A percentile compares a stretch with the other conserved stretches of the same genome.
These are phyloP conservation scores for Backusella mclennaniae DNA, from an alignment of 192 early-diverging fungal genomes.

Conservation along the genomic window DNA sequence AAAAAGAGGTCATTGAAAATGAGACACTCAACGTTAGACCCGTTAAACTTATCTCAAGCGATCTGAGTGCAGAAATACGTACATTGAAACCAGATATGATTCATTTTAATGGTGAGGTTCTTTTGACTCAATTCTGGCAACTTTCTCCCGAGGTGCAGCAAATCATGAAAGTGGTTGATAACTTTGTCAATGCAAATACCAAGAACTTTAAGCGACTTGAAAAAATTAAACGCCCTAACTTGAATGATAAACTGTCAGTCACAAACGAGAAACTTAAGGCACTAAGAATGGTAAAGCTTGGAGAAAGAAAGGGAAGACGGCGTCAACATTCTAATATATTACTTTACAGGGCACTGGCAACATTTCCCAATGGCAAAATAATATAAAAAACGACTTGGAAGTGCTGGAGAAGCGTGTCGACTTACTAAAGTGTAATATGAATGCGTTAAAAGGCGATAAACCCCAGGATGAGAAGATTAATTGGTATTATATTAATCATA, in stretches of 20 bases:
- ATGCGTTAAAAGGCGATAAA: background rate
- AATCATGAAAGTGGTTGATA: background rate
- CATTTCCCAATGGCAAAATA: background rate
- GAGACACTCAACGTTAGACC: background rate
- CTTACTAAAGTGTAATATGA: background rate
- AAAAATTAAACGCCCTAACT: background rate
- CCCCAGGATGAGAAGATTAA: background rate
- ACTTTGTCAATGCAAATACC: background rate
- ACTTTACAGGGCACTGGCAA: background rate
- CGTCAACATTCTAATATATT: background rate
- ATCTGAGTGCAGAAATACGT: background rate
- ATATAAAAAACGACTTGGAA: background rate
- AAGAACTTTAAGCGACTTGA: background rate
- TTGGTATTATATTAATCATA: background rate
- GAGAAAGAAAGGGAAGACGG: background rate
- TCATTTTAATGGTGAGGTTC: background rate
- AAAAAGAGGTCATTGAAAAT: background rate
- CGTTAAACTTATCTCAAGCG: background rate
- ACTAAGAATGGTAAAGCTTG: background rate
- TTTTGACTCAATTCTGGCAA: background rate
- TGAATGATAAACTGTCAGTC: background rate
- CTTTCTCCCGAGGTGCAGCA: background rate
- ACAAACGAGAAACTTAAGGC: background rate
- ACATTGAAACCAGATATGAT: background rate
- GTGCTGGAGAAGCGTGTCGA: background rate